phyloP scores from a whole-genome alignment of 1,139 yeast genomes.

The Kodamaea plutei region DNA sequence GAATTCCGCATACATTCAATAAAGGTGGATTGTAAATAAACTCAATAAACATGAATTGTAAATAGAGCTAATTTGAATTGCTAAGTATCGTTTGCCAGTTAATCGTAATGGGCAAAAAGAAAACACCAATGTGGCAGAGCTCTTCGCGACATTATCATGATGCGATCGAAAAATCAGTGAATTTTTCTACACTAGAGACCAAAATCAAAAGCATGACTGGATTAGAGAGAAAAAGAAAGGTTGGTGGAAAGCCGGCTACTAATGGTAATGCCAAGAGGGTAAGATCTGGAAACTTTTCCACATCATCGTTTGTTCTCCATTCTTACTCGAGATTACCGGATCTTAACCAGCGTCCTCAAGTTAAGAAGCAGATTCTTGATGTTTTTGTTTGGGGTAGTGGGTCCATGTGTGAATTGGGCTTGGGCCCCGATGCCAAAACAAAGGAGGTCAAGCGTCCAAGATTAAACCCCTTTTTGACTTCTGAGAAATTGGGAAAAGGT shows the following conservation, averaged over 20 bases:
- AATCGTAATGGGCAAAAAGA: too few species aligned
- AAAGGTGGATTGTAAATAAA: too few species aligned
- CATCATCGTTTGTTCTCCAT: constrained; percentile 43
- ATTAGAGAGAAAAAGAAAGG: constrained; percentile 37
- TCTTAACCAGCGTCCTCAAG: constrained; percentile 37
- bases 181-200: too few species aligned
- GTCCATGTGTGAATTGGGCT: constrained; percentile 92
- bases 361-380: constrained; percentile 51
- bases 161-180: too few species aligned
- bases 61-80: too few species aligned
- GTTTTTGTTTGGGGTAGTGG: constrained; percentile 96
- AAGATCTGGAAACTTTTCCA: constrained; percentile 21
- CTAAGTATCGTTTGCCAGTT: too few species aligned
- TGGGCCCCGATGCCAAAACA: constrained; percentile 84
- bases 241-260: constrained; percentile 12
- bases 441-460: constrained; percentile 96
- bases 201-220: constrained; percentile 35
- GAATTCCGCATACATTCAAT: too few species aligned
- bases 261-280: constrained; percentile 21
- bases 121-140: too few species aligned
- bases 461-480: constrained; percentile 68
- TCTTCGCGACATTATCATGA: too few species aligned
- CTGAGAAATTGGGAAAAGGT: constrained; percentile 48
- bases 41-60: too few species aligned
- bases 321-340: constrained; percentile 47